These are phyloP conservation scores for Eucalyptus decipiens DNA, from an alignment of 345 rosid genomes.

Conservation along the genomic window DNA sequence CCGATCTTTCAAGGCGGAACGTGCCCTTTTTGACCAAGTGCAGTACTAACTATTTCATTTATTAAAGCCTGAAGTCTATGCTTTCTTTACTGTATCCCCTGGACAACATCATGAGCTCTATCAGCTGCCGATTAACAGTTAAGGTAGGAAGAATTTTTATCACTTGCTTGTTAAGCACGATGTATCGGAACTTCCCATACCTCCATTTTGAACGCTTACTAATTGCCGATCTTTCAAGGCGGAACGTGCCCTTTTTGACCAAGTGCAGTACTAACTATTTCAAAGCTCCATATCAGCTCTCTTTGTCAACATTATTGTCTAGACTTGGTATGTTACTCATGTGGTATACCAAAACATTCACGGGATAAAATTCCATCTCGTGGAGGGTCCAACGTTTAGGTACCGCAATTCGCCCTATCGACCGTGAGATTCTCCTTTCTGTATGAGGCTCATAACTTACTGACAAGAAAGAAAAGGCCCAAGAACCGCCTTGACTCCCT, in stretches of 20 bases:
- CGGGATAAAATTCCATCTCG: not conserved
- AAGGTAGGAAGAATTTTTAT: not conserved
- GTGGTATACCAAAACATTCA: not conserved
- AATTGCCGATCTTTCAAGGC: not conserved
- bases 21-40: too few species aligned
- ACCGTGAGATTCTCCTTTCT: not conserved
- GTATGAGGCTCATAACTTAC: not conserved
- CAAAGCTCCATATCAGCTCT: not conserved
- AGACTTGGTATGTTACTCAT: not conserved
- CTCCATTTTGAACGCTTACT: not conserved
- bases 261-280: not conserved
- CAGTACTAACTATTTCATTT: too few species aligned
- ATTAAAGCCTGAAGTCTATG: not conserved
- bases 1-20: too few species aligned
- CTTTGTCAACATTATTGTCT: not conserved
- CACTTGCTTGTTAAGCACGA: not conserved
- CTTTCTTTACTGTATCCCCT: not conserved
- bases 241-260: not conserved
- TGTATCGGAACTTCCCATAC: not conserved
- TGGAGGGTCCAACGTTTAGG: not conserved
- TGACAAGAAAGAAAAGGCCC: not conserved
- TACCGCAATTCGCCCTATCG: not conserved
- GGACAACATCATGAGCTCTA: not conserved
- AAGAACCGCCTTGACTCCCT: not conserved
- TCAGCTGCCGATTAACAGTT: not conserved